A percentile compares a stretch with the other conserved stretches of the same genome.
These are phyloP conservation scores for Scheffersomyces spartinae DNA, from an alignment of 805 yeast genomes.

Conservation along the genomic window DNA sequence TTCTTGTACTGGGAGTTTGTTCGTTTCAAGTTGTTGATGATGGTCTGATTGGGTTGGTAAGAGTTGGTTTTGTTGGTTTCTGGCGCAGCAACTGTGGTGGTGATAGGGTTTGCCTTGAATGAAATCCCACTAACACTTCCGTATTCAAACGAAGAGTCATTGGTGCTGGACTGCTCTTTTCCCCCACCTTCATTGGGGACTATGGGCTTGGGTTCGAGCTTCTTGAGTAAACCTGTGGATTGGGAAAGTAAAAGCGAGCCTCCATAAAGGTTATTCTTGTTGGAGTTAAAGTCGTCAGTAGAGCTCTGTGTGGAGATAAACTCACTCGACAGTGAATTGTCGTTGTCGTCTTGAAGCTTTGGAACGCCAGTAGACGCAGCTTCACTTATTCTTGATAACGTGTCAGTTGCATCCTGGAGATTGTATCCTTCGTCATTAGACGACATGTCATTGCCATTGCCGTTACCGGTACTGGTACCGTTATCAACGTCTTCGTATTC, in stretches of 20 bases:
- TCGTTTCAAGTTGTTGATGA: slow-evolving; percentile 29
- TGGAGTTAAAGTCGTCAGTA: slow-evolving; percentile 12
- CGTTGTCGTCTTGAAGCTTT: slow-evolving; percentile 1
- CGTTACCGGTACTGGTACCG: slow-evolving; percentile 2
- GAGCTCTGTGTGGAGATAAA: slow-evolving; percentile 11
- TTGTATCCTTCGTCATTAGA: background rate
- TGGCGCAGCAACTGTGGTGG: slow-evolving; percentile 6
- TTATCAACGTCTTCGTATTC: slow-evolving; percentile 25
- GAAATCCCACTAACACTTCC: slow-evolving; percentile 28
- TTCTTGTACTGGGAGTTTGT: slow-evolving; percentile 25
- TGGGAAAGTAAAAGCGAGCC: slow-evolving; percentile 32
- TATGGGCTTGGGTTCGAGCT: slow-evolving; percentile 11
- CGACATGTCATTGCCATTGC: background rate
- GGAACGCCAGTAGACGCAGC: too few species aligned
- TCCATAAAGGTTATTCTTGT: slow-evolving; percentile 25
- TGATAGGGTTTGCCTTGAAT: slow-evolving; percentile 18
- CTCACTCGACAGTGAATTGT: slow-evolving; percentile 1
- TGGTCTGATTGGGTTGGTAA: slow-evolving; percentile 31
- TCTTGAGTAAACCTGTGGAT: slow-evolving; percentile 29
- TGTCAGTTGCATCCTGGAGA: background rate
- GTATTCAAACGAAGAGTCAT: too few species aligned
- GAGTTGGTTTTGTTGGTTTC: slow-evolving; percentile 22
- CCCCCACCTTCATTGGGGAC: background rate
- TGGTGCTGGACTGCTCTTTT: slow-evolving; percentile 7
- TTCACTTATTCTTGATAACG: background rate